These are phyloP conservation scores for Zymoseptoria passerinii DNA, from an alignment of 2,329 filamentous ascomycete species.

Conservation along the genomic window DNA sequence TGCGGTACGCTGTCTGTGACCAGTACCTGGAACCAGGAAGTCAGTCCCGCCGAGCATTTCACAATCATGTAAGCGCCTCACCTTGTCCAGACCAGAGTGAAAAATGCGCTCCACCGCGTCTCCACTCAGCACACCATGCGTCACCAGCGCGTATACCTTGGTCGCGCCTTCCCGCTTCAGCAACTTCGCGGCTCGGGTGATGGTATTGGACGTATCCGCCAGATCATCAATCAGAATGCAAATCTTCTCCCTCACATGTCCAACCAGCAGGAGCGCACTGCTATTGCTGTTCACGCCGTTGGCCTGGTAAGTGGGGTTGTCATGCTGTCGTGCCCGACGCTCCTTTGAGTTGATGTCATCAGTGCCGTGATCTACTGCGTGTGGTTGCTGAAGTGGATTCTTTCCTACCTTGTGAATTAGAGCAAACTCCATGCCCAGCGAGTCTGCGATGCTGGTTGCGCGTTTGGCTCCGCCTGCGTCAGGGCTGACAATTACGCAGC, in stretches of 20 bases:
- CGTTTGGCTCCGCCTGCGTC: slow-evolving; percentile 96
- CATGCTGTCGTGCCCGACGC: slow-evolving; percentile 63
- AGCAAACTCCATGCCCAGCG: slow-evolving; percentile 87
- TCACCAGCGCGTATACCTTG: slow-evolving; percentile 82
- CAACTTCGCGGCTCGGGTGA: slow-evolving; percentile 92
- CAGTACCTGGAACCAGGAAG: slow-evolving; percentile 46
- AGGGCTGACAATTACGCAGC: slow-evolving; percentile 76
- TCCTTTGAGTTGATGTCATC: slow-evolving; percentile 47
- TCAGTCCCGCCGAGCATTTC: neutral
- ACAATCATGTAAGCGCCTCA: neutral
- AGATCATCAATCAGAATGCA: slow-evolving; percentile 92
- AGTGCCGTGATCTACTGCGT: neutral
- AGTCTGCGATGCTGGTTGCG: slow-evolving; percentile 89
- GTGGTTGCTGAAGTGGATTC: neutral
- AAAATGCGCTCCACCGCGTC: slow-evolving; percentile 94
- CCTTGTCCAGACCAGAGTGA: slow-evolving; percentile 79
- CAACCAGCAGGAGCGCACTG: slow-evolving; percentile 88
- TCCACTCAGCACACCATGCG: slow-evolving; percentile 89
- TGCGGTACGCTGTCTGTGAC: slow-evolving; percentile 96
- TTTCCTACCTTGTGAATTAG: slow-evolving; percentile 85
- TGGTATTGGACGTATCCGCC: slow-evolving; percentile 93
- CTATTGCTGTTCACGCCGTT: slow-evolving; percentile 32
- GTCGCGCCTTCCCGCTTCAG: slow-evolving; percentile 88
- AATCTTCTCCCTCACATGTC: slow-evolving; percentile 69
- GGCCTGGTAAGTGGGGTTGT: slow-evolving; percentile 5